Percentiles rank a stretch among this genome's conserved stretches.
These are phyloP conservation scores for Alternaria brassicicola DNA, from an alignment of 2,329 filamentous ascomycete species.

Conservation along the genomic window DNA sequence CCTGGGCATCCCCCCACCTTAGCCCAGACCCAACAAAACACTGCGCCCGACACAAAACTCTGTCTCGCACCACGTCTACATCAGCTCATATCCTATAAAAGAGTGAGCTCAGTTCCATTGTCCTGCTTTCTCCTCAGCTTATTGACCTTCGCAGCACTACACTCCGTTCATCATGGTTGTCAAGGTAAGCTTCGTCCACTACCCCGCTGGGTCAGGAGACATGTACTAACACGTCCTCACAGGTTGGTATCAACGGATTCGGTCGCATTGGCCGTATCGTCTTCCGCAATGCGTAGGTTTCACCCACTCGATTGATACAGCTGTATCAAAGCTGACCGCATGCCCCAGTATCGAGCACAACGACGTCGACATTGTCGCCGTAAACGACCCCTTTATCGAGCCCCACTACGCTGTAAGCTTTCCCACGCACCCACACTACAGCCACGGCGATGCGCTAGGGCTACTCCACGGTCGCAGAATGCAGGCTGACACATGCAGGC, in stretches of 20 bases:
- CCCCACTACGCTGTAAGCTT: slow-evolving; percentile 90
- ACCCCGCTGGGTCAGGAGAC: slow-evolving; percentile 26
- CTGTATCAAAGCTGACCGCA: slow-evolving; percentile 24
- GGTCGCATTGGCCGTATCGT: slow-evolving; percentile 99
- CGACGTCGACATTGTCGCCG: slow-evolving; percentile 90
- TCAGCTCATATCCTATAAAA: slow-evolving; percentile 29
- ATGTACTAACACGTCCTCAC: slow-evolving; percentile 33
- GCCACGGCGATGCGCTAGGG: not conserved
- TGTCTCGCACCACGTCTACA: slow-evolving; percentile 25
- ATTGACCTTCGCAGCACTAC: slow-evolving; percentile 30
- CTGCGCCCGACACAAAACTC: slow-evolving; percentile 29
- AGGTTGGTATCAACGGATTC: slow-evolving; percentile 99
- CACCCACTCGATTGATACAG: slow-evolving; percentile 4
- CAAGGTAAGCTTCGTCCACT: slow-evolving; percentile 49
- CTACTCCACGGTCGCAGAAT: not conserved
- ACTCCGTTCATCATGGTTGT: slow-evolving; percentile 52
- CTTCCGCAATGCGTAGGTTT: slow-evolving; percentile 90
- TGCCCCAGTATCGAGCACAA: slow-evolving; percentile 73
- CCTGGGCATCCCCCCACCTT: slow-evolving; percentile 31
- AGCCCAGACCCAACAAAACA: slow-evolving; percentile 38
- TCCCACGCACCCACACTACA: slow-evolving; percentile 5
- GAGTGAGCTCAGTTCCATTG: slow-evolving; percentile 21
- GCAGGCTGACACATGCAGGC: slow-evolving; percentile 63
- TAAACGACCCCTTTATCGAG: slow-evolving; percentile 99
- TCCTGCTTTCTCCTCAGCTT: slow-evolving; percentile 11